Conservation (phyloP, 768 basidiomycete genomes). For the Pleurotus cornucopiae region DNA sequence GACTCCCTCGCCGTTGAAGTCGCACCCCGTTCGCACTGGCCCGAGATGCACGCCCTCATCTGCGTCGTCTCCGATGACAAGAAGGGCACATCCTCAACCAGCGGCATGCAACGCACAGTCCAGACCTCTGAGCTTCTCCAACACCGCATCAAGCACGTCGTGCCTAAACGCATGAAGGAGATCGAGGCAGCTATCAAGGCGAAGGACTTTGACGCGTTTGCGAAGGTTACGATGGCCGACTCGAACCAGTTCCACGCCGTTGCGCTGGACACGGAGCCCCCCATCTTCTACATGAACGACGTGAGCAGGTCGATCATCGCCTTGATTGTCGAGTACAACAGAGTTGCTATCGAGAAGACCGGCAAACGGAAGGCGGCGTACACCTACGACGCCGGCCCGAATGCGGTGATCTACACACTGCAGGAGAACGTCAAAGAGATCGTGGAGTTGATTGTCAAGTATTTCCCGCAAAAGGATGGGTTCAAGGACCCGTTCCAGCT, state of each 20-base stretch:
- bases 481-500: conserved; percentile 77
- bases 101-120: conserved; percentile 97
- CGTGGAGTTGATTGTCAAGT: conserved; percentile 67
- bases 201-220: conserved; percentile 86
- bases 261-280: conserved; percentile 92
- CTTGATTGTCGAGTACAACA: conserved; percentile 89
- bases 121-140: conserved; percentile 86
- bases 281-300: conserved; percentile 99
- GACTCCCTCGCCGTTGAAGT: conserved; percentile 90
- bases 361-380: conserved; percentile 82
- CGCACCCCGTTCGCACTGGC: conserved; percentile 86
- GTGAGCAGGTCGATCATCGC: conserved; percentile 91
- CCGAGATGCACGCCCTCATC: conserved; percentile 93
- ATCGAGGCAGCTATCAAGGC: conserved; percentile 78
- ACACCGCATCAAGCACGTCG: conserved; percentile 83
- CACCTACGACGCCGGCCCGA: conserved; percentile 99
- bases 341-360: conserved; percentile 55
- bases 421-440: conserved; percentile 77
- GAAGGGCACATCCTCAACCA: conserved; percentile 92
- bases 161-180: conserved; percentile 79
- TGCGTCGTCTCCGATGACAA: conserved; percentile 95
- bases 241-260: conserved; percentile 99
- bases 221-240: conserved; percentile 91
- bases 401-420: conserved; percentile 93
- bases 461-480: conserved; percentile 79